These are phyloP conservation scores for Logfia minima DNA, from an alignment of 129 eudicot species.

Conservation along the genomic window DNA sequence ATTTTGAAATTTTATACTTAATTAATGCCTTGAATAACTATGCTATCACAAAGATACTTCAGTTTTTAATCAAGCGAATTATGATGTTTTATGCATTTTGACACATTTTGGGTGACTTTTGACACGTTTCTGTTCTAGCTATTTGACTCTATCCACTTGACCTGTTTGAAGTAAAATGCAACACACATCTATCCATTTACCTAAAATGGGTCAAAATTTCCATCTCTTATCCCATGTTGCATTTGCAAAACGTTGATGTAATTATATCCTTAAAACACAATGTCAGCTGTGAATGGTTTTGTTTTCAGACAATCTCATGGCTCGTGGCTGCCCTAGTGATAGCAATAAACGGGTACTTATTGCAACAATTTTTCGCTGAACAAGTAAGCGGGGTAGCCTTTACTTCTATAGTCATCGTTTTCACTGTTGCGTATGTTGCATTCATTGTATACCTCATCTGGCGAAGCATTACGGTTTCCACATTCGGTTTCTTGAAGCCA, in stretches of 20 bases:
- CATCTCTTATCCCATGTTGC: background rate
- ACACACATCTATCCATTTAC: background rate
- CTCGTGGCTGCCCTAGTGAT: conserved; percentile 79
- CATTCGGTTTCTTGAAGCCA: conserved; percentile 39
- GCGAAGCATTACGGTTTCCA: conserved; percentile 45
- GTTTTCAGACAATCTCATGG: conserved; percentile 72
- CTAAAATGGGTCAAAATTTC: background rate
- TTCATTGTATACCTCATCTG: conserved; percentile 67
- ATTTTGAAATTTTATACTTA: background rate
- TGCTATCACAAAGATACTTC: background rate
- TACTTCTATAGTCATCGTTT: conserved; percentile 39
- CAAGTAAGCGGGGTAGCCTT: conserved; percentile 61
- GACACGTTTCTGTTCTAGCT: background rate
- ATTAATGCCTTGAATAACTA: background rate
- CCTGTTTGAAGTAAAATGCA: background rate
- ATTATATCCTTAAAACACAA: background rate
- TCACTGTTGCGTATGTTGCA: conserved; percentile 58
- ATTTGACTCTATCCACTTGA: background rate
- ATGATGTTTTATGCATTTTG: background rate
- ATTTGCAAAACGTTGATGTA: background rate
- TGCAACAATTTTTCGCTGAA: conserved; percentile 63
- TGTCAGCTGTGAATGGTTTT: background rate
- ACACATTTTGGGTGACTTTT: background rate
- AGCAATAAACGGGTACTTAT: conserved; percentile 77
- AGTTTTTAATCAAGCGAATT: background rate